These are phyloP conservation scores for Drechslerella coelobrocha DNA, from an alignment of 2,329 filamentous ascomycete genomes.

Conservation along the genomic window DNA sequence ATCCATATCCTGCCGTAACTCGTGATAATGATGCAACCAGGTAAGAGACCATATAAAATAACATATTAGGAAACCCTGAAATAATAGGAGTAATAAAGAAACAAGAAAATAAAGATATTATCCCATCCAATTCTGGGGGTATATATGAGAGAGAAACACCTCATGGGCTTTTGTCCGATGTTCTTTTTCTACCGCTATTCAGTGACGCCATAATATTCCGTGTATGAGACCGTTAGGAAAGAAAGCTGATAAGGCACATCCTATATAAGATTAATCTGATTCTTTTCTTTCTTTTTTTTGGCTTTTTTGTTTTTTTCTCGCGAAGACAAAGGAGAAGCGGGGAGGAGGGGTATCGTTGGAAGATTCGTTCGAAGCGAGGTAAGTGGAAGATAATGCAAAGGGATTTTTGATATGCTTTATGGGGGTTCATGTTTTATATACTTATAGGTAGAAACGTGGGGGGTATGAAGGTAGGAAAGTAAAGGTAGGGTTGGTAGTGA, in stretches of 20 bases:
- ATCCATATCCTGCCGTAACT: too few relatives aligned
- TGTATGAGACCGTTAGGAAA: conserved; percentile 27
- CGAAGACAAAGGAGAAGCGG: not conserved
- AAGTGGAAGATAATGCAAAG: not conserved
- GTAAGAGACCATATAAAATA: not conserved
- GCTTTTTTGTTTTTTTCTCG: too few relatives aligned
- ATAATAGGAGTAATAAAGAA: not conserved
- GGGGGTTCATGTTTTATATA: too few relatives aligned
- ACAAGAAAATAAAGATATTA: not conserved
- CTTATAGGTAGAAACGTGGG: too few relatives aligned
- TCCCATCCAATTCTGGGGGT: not conserved
- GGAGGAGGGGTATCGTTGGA: conserved; percentile 1
- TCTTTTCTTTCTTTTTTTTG: too few relatives aligned
- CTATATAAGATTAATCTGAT: too few relatives aligned
- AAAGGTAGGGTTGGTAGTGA: too few relatives aligned
- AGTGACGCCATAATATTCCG: conserved; percentile 30
- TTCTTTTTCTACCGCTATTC: conserved; percentile 26
- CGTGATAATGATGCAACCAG: too few relatives aligned
- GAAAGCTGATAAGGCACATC: conserved; percentile 4
- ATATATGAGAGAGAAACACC: conserved; percentile 5
- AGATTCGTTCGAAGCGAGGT: not conserved
- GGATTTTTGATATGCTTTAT: too few relatives aligned
- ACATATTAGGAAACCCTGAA: not conserved
- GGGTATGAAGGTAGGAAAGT: too few relatives aligned
- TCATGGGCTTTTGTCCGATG: conserved; percentile 8